These are phyloP conservation scores for Daldinia vernicosa DNA, from an alignment of 495 filamentous ascomycete species.

Conservation along the genomic window DNA sequence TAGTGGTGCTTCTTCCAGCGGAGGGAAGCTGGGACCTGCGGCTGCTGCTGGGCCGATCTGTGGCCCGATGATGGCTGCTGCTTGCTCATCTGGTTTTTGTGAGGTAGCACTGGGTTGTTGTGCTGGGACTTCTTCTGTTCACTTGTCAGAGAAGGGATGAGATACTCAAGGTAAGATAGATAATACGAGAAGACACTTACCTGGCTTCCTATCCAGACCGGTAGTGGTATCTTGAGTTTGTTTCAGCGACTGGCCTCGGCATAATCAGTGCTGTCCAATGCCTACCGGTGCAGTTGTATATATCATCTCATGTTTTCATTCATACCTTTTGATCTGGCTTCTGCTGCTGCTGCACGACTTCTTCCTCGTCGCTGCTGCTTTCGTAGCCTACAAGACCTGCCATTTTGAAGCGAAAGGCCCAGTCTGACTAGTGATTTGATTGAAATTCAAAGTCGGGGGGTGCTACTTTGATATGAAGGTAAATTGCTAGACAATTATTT, in stretches of 20 bases:
- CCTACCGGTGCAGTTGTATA: constrained; percentile 27
- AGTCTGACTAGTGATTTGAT: too few relatives aligned
- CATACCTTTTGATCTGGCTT: constrained; percentile 46
- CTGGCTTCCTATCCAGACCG: constrained; percentile 13
- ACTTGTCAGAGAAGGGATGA: constrained; percentile 15
- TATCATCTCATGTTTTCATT: constrained; percentile 41
- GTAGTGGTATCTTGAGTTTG: constrained; percentile 36
- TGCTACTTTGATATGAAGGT: background rate
- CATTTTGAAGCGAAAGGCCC: constrained; percentile 54
- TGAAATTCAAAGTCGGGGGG: background rate
- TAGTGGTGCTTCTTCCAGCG: constrained; percentile 41
- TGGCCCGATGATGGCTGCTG: constrained; percentile 39
- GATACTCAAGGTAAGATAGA: background rate
- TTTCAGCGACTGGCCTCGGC: constrained; percentile 46
- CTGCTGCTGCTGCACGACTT: constrained; percentile 44
- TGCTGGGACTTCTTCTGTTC: constrained; percentile 17
- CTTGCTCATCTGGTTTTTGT: constrained; percentile 29
- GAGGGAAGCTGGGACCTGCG: constrained; percentile 49
- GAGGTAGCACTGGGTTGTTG: constrained; percentile 26
- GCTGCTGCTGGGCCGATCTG: constrained; percentile 42
- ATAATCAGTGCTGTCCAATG: constrained; percentile 47
- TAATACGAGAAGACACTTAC: constrained; percentile 24
- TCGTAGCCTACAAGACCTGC: constrained; percentile 74
- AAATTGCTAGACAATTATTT: background rate
- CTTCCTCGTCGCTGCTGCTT: constrained; percentile 83